Evolutionary conservation across 192 early-diverging fungal genomes (phyloP).

Genomic region (Chytriomyces hyalinus): DNA sequence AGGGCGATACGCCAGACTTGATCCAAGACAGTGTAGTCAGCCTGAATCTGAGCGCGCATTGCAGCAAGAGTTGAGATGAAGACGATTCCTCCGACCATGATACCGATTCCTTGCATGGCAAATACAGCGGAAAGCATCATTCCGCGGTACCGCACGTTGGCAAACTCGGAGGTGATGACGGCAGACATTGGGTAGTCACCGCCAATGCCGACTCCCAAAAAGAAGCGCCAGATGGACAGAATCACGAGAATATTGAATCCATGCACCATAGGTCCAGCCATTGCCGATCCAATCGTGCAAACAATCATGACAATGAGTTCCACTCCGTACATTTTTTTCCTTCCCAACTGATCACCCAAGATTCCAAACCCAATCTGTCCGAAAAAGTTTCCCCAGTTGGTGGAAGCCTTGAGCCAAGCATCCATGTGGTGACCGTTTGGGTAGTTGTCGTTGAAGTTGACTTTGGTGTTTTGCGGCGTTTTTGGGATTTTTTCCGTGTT

Average conservation of each 20-base stretch:
- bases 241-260: constrained; percentile 71
- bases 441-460: constrained; percentile 28
- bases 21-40: constrained; percentile 70
- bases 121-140: constrained; percentile 88
- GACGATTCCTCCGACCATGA: constrained; percentile 78
- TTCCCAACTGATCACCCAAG: constrained; percentile 85
- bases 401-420: constrained; percentile 84
- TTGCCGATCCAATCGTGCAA: no score
- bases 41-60: constrained; percentile 71
- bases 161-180: constrained; percentile 91
- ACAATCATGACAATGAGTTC: constrained; percentile 90
- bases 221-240: constrained; percentile 85
- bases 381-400: constrained; percentile 83
- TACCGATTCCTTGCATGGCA: constrained; percentile 93
- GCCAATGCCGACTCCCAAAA: constrained; percentile 92
- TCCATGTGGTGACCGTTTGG: constrained; percentile 58
- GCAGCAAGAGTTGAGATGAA: constrained; percentile 71
- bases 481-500: not conserved
- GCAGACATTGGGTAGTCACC: constrained; percentile 50
- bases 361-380: constrained; percentile 91
- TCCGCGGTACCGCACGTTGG: constrained; percentile 78
- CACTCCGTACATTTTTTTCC: constrained; percentile 86
- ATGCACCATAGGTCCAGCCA: no score
- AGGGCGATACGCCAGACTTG: constrained; percentile 91
- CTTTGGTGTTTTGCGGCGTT: constrained; percentile 31